These are phyloP conservation scores for Biscogniauxia marginata DNA, from an alignment of 2,329 filamentous ascomycete species.

Conservation along the genomic window DNA sequence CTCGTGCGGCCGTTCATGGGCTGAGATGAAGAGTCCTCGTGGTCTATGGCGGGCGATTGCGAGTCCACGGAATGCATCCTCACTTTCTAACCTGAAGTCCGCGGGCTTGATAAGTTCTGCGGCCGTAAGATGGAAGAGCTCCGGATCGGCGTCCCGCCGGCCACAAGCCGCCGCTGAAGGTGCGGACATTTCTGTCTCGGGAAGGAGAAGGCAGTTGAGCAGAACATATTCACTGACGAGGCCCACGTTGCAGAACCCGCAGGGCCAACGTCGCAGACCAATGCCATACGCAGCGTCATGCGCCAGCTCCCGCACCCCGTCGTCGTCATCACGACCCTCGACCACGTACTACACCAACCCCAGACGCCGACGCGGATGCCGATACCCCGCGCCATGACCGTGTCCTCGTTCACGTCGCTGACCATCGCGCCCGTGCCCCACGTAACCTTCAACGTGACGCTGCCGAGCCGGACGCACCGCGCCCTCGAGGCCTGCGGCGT, in stretches of 20 bases:
- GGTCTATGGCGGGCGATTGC: constrained; percentile 24
- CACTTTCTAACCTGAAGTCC: constrained; percentile 2
- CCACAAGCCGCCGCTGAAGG: constrained; percentile 3
- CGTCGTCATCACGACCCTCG: constrained; percentile 51
- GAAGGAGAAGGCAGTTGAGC: background rate
- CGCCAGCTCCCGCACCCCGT: constrained; percentile 54
- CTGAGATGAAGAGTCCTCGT: constrained; percentile 31
- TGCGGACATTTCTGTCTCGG: constrained; percentile 4
- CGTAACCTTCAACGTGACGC: constrained; percentile 56
- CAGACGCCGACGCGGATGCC: constrained; percentile 16
- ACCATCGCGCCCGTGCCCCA: constrained; percentile 51
- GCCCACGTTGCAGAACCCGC: no score
- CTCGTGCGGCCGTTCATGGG: constrained; percentile 24
- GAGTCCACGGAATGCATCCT: constrained; percentile 15
- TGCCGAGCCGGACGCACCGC: constrained; percentile 55
- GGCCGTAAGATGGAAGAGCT: constrained; percentile 2
- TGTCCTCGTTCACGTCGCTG: constrained; percentile 59
- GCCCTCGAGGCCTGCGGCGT: constrained; percentile 43
- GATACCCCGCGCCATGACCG: constrained; percentile 52
- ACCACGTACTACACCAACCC: constrained; percentile 34
- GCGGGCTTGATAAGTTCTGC: no score
- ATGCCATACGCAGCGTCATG: constrained; percentile 53
- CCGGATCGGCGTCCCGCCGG: background rate
- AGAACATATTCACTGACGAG: no score
- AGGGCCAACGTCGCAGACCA: no score